phyloP scores from a whole-genome alignment of 805 yeast genomes.

The Scheffersomyces ergatensis region DNA sequence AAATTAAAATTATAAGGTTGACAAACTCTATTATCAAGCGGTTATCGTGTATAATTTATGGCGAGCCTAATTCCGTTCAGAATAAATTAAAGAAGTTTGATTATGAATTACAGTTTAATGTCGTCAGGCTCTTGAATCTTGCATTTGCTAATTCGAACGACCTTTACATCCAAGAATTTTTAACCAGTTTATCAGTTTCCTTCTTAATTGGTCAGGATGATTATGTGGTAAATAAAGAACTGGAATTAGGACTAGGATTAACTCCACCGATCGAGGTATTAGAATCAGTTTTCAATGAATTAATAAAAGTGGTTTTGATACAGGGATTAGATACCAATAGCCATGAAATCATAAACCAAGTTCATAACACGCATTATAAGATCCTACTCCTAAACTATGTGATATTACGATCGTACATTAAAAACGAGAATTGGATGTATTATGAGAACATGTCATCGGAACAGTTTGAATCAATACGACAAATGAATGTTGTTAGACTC shows the following conservation, averaged over 20 bases:
- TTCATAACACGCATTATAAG: neutral
- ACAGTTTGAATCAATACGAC: neutral
- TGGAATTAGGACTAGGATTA: neutral
- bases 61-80: neutral
- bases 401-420: neutral
- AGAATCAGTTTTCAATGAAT: neutral
- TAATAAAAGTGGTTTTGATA: neutral
- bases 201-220: neutral
- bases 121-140: conserved; percentile 11
- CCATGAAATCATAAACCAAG: neutral
- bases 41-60: neutral
- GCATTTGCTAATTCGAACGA: conserved; percentile 2
- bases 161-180: neutral
- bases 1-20: neutral
- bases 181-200: neutral
- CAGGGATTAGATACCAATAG: neutral
- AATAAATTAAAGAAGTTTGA: neutral
- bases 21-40: neutral
- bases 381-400: neutral
- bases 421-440: too few species aligned
- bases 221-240: neutral
- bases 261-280: neutral
- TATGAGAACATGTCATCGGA: too few species aligned
- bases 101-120: conserved; percentile 20
- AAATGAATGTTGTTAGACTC: conserved; percentile 1